phyloP scores from a whole-genome alignment of 163 green algal species.

The Scenedesmus sp. region DNA sequence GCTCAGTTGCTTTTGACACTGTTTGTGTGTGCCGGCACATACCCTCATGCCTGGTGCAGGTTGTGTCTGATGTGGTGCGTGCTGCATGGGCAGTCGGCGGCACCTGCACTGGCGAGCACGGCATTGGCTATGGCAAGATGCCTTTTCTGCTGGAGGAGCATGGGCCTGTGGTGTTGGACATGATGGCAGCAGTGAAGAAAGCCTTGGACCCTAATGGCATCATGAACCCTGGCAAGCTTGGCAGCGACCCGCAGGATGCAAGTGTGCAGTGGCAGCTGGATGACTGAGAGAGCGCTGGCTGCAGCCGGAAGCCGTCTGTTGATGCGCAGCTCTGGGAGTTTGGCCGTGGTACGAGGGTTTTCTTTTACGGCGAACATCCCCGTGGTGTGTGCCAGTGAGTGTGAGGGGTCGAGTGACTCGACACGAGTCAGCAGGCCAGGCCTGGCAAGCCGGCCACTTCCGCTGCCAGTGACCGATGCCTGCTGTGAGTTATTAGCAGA shows the following conservation, averaged over 20 bases:
- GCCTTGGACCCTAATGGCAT: slow-evolving; percentile 69
- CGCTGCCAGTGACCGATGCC: too few relatives aligned
- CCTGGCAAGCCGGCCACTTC: too few relatives aligned
- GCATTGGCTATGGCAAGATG: slow-evolving; percentile 86
- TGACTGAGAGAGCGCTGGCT: neutral
- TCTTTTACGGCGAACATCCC: too few relatives aligned
- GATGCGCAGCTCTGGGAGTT: neutral
- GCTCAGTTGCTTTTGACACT: too few relatives aligned
- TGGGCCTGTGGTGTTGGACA: slow-evolving; percentile 58
- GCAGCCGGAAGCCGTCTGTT: too few relatives aligned
- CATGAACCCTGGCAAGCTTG: slow-evolving; percentile 81
- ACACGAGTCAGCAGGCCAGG: too few relatives aligned
- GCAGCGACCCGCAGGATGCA: slow-evolving; percentile 39
- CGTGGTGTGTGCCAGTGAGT: too few relatives aligned
- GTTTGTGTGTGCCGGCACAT: neutral
- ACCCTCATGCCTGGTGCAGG: neutral
- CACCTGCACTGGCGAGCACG: slow-evolving; percentile 78
- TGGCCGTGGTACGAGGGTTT: neutral
- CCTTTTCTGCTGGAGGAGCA: slow-evolving; percentile 69
- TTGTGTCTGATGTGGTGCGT: slow-evolving; percentile 65
- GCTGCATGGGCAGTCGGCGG: slow-evolving; percentile 62
- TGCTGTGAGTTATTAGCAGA: too few relatives aligned
- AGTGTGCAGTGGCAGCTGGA: neutral
- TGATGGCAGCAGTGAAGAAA: slow-evolving; percentile 65
- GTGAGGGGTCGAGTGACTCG: too few relatives aligned